A percentile compares a stretch with the other conserved stretches of the same genome.
These are phyloP conservation scores for Monosporascus sp. DNA, from an alignment of 2,329 filamentous ascomycete genomes.

Conservation along the genomic window DNA sequence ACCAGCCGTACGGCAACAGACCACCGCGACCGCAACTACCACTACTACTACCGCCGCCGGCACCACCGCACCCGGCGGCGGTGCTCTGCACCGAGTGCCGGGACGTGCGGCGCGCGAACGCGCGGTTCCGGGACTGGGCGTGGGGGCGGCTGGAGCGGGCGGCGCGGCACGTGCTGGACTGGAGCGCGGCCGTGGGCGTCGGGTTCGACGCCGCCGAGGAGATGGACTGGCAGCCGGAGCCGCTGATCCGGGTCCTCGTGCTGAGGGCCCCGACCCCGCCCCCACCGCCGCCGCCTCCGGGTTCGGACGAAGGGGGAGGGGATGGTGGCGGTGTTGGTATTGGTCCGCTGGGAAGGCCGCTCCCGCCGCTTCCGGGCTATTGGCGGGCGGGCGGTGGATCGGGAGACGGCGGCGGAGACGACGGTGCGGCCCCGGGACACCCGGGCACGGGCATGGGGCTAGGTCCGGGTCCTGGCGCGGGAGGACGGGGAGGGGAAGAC, in stretches of 20 bases:
- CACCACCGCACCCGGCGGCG: background rate
- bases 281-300: background rate
- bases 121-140: slow-evolving; percentile 18
- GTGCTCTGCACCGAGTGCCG: slow-evolving; percentile 22
- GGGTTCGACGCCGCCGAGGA: slow-evolving; percentile 17
- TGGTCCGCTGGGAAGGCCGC: background rate
- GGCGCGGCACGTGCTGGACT: slow-evolving; percentile 10
- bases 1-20: background rate
- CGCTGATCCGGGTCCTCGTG: slow-evolving; percentile 21
- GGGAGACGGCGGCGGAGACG: background rate
- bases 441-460: background rate
- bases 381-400: background rate
- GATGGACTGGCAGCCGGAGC: slow-evolving; percentile 30
- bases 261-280: background rate
- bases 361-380: background rate
- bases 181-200: slow-evolving; percentile 23
- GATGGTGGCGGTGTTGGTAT: background rate
- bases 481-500: too few species aligned
- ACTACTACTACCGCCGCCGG: background rate
- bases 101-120: slow-evolving; percentile 21
- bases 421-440: background rate
- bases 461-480: background rate
- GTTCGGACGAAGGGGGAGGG: background rate
- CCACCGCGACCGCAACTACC: background rate
- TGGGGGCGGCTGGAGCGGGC: background rate